Evolutionary conservation across 805 yeast species (phyloP), one percentile per base, ranked within the genome.

Genomic region (Candida ipomoeae): DNA sequence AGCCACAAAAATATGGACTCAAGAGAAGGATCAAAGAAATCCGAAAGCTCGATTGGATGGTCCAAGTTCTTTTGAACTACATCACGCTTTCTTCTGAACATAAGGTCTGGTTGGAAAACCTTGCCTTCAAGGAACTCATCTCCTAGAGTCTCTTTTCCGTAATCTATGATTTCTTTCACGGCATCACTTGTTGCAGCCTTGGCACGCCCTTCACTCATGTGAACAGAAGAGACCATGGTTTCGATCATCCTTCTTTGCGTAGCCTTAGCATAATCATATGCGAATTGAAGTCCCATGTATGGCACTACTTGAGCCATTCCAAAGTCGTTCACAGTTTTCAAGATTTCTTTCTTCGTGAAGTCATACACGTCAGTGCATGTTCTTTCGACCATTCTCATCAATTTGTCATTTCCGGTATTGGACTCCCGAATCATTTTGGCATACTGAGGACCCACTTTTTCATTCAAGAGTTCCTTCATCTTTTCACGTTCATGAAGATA

Each of bases 41-140:
- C 97, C n/a, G 74, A 48, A 5, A 87, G 38, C 11, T 85, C 81
- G 21, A 92, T 74, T 18, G 80, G 77, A 23, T 81, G 81, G 44
- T 80, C 74, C 26, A 91, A 71, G 37, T 78, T 75, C 54, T 84
- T 80, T 34, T 79, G 74, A 33, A 83, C 67, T 4, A 77, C 65
- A 60, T 94, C 96, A 37, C 77, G 79, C 50, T 77, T 77, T 57
- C 89, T 82, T 2, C 89, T 81, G 61, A 90, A 92, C 98, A 94
- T 94, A 37, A 86, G 77, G 29, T 82, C 83, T 8, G 86, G 78
- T 51, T 85, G 79, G 64, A 89, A 89, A 7, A 75, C 76, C 47
- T 83, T 80, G 47, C 83, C 85, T 26, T 79, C 71, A 46, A 82
- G 71, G 55, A 78, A 78, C 46, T 79, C 78, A 29, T 81, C 85